A percentile compares a stretch with the other conserved stretches of the same genome.
Conservation (phyloP, 768 basidiomycete genomes). For the Hortiboletus flavorubellus region DNA sequence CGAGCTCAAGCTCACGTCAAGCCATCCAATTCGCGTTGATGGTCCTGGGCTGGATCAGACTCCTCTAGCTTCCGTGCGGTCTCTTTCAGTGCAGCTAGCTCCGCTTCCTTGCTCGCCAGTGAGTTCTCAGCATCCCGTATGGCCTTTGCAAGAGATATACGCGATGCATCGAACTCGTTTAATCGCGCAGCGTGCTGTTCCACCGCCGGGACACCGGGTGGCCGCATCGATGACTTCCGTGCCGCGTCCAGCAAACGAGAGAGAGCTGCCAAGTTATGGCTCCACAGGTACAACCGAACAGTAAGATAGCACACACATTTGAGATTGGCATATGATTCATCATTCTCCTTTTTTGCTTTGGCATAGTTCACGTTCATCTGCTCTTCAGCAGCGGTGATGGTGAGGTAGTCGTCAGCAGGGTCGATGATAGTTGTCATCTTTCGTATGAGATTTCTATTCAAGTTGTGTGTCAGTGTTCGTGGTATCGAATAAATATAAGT, state of each 20-base stretch:
- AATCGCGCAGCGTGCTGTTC: constrained; percentile 57
- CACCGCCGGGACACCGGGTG: constrained; percentile 63
- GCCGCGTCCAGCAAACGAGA: constrained; percentile 65
- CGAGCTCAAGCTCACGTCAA: constrained; percentile 48
- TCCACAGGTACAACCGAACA: background rate
- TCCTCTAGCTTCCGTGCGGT: constrained; percentile 58
- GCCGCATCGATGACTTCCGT: constrained; percentile 65
- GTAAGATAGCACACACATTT: constrained; percentile 44
- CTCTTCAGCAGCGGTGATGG: constrained; percentile 71
- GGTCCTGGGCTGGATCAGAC: constrained; percentile 70
- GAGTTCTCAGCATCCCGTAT: constrained; percentile 70
- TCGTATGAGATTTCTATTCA: constrained; percentile 57
- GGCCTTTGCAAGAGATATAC: constrained; percentile 66
- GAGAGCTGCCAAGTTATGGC: constrained; percentile 44
- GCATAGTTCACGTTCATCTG: constrained; percentile 57
- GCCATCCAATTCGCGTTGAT: constrained; percentile 65
- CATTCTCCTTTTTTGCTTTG: constrained; percentile 61
- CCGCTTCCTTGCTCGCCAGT: constrained; percentile 64
- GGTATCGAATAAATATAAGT: background rate
- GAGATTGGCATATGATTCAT: constrained; percentile 61
- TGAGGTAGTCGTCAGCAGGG: constrained; percentile 74
- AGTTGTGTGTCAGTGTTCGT: constrained; percentile 2
- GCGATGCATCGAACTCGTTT: constrained; percentile 61
- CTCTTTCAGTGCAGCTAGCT: constrained; percentile 65
- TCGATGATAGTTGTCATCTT: constrained; percentile 73